Conservation (phyloP, 192 early-diverging fungal genomes). For the Radiomyces spectabilis region DNA sequence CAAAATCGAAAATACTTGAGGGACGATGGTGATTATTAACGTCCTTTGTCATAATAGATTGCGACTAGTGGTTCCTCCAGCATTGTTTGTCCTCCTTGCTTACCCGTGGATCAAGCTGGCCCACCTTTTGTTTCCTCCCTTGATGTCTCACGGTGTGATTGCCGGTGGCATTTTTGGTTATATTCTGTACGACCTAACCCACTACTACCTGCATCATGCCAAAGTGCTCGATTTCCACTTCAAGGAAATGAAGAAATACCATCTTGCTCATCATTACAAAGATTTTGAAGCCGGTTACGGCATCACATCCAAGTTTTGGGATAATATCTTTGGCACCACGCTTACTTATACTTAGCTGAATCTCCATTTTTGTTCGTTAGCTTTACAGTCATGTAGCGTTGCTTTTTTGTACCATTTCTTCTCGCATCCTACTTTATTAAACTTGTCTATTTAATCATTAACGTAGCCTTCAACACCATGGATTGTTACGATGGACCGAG, state of each 20-base stretch:
- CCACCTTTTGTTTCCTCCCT: slow-evolving; percentile 48
- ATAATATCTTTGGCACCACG: slow-evolving; percentile 65
- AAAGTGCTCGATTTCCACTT: slow-evolving; percentile 61
- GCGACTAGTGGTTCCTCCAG: slow-evolving; percentile 94
- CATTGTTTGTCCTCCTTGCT: slow-evolving; percentile 60
- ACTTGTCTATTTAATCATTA: too few species aligned
- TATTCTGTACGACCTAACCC: slow-evolving; percentile 82
- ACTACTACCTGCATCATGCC: slow-evolving; percentile 92
- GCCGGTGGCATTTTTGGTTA: slow-evolving; percentile 74
- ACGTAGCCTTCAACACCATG: too few species aligned
- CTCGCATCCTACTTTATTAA: too few species aligned
- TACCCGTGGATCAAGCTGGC: slow-evolving; percentile 42
- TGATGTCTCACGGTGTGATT: slow-evolving; percentile 55
- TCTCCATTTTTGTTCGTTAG: too few species aligned
- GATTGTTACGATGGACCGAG: too few species aligned
- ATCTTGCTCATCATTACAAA: slow-evolving; percentile 91
- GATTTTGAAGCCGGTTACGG: slow-evolving; percentile 79
- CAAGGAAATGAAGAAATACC: slow-evolving; percentile 84
- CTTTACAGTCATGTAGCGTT: too few species aligned
- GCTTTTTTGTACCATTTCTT: too few species aligned
- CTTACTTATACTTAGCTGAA: slow-evolving; percentile 23
- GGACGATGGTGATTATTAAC: background rate
- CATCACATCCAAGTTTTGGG: slow-evolving; percentile 87
- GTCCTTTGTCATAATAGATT: slow-evolving; percentile 36
- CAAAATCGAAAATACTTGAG: background rate